Base-by-base conservation (phyloP, 31 red algal genomes). In the Odonthalia washingtoniensis region DNA sequence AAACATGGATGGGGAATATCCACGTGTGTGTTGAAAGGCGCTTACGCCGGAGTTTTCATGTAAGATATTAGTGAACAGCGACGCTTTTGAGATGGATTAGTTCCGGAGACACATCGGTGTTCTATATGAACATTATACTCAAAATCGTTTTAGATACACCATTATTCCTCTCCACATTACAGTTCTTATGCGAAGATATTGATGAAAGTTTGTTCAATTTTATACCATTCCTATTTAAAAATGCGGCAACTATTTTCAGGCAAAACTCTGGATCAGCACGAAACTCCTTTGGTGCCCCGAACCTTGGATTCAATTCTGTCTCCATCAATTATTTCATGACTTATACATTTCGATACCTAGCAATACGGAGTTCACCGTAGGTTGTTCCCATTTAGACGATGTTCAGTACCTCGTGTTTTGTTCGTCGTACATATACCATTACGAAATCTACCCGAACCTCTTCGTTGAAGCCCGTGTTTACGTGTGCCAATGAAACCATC, bases 11-110 rank as follows among this genome's bases (percentile, higher is more conserved):
- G 57, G 57, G 2, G 78, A 82, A 31, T 82, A 82, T 33, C 78
- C 78, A 16, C 78, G 4, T 36, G 78, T 57, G 14, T 66, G 78
- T 67, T 82, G 62, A 36, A 82, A 82, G 2, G 78, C 5, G 53
- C 62, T 82, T 12, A 82, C 53, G 40, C 28, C 52, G 3, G 28
- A 66, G n/a, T 12, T n/a, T 2, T 60, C 78, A 39, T 67, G 49
- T 6, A 82, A 82, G 12, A 82, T 18, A 5, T 82, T 82, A 2
- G 14, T 34, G n/a, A 68, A 18, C 64, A 82, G 67, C 41, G 57
- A 82, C 3, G 78, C 61, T 4, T 60, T 45, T 42, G 78, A 43
- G 21, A 65, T 3, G n/a, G 4, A 82, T 5, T 40, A 60, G 5
- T 16, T 64, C 2, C 43, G 78, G 78, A 2, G 57, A 66, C 62